Base-by-base conservation (phyloP, 768 basidiomycete genomes). In the Pleurotus sapidus region DNA sequence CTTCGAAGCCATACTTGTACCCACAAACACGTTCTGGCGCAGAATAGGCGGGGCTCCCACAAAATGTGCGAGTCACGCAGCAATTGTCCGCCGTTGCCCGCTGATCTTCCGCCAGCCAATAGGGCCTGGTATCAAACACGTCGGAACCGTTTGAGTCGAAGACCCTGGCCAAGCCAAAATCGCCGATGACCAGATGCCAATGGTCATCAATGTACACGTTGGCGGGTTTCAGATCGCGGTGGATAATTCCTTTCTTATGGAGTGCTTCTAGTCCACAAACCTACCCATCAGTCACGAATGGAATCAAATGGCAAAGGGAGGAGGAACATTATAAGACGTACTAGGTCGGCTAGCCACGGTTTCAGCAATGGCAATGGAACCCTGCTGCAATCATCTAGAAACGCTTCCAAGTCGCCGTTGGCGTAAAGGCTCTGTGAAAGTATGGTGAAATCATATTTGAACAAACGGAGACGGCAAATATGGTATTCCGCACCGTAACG, bases 141-240 rank as follows among this genome's bases (percentile, higher is more conserved):
- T 17, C 38, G 24, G 25, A 8, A 7, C n/a, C 24, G n/a, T 30
- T 37, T 24, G 27, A 53, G 37, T 30, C 34, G 56, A 51, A 57
- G 5, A 34, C 49, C 18, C 38, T 63, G 20, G 62, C 61, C 30
- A 65, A 60, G 39, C 68, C 68, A 46, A 69, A 65, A 54, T 68
- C 68, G 38, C 66, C 57, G 45, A 69, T 61, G 39, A 67, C 57
- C 17, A 68, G 55, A 43, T 62, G 58, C 3, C 61, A 57, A 25
- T 57, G 48, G 45, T 55, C 50, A 47, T 59, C 59, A 20, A 63
- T 56, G 30, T 90, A 67, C 0, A 90, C 82, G 63, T 90, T 90
- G 72, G 89, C 88, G 55, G 91, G 74, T 72, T 92, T 92, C 62
- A 92, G 73, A 67, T 92, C 91, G 30, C 90, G 78, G 61, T 93